phyloP scores from a whole-genome alignment of 202 grass and related monocot species.

The Saccharum hybrid region DNA sequence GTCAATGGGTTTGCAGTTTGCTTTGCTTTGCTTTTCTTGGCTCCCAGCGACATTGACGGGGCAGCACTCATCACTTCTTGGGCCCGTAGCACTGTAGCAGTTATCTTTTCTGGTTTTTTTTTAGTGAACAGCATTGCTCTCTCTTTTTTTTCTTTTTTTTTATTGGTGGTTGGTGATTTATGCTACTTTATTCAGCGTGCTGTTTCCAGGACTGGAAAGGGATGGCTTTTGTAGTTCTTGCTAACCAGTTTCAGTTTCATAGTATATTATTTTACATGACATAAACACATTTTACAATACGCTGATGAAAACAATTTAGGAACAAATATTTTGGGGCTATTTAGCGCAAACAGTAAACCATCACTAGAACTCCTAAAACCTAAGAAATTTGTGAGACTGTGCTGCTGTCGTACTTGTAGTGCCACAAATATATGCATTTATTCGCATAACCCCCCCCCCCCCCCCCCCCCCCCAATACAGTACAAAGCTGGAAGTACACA shows the following conservation, averaged over 20 bases:
- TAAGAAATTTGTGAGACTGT: background rate
- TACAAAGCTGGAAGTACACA: background rate
- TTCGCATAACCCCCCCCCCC: background rate
- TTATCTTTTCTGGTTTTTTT: background rate
- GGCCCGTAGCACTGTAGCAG: slow-evolving; percentile 54
- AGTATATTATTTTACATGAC: background rate
- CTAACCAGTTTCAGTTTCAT: background rate
- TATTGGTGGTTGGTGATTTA: slow-evolving; percentile 47
- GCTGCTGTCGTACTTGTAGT: background rate
- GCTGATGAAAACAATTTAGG: background rate
- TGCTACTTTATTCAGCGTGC: slow-evolving; percentile 45
- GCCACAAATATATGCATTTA: background rate
- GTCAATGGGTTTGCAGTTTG: slow-evolving; percentile 45
- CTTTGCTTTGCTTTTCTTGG: slow-evolving; percentile 62
- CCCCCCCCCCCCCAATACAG: no score
- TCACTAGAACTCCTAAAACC: background rate
- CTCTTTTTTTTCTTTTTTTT: background rate
- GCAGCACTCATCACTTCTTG: slow-evolving; percentile 58
- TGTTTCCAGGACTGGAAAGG: slow-evolving; percentile 41
- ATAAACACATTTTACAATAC: background rate
- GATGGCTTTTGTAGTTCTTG: slow-evolving; percentile 29
- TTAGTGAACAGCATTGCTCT: slow-evolving; percentile 31
- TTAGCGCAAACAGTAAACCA: background rate
- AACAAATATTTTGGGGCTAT: background rate
- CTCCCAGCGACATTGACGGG: slow-evolving; percentile 64